A percentile compares a stretch with the other conserved stretches of the same genome.
These are phyloP conservation scores for Echinosophora koreensis DNA, from an alignment of 306 rosid genomes.

Conservation along the genomic window DNA sequence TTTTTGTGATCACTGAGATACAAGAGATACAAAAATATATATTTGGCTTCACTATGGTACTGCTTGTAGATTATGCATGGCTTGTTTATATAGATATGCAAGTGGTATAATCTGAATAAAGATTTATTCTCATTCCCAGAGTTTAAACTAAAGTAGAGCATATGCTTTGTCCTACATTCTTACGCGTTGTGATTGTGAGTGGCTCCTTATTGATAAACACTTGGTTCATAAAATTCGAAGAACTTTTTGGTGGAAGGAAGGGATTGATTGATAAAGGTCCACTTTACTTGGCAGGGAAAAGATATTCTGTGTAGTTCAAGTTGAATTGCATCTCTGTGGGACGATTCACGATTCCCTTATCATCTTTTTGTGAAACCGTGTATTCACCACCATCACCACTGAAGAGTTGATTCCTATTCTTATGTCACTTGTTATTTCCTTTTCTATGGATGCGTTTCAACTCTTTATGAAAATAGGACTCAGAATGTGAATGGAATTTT, in stretches of 20 bases:
- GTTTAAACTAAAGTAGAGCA: slow-evolving; percentile 23
- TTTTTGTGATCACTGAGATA: background rate
- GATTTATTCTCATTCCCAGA: slow-evolving; percentile 2
- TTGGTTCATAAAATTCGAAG: slow-evolving; percentile 22
- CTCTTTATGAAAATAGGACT: background rate
- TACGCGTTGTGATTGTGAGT: slow-evolving; percentile 10
- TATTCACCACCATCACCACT: slow-evolving; percentile 53
- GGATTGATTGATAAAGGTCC: slow-evolving; percentile 1
- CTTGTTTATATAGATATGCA: slow-evolving; percentile 46
- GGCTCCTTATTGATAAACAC: slow-evolving; percentile 5
- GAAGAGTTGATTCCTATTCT: slow-evolving; percentile 38
- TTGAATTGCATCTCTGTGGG: slow-evolving; percentile 12
- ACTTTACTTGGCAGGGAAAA: background rate
- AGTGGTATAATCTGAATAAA: slow-evolving; percentile 42
- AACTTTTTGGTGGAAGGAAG: background rate
- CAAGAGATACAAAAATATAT: background rate
- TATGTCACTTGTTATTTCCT: slow-evolving; percentile 3
- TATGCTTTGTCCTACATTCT: slow-evolving; percentile 38
- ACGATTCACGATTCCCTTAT: slow-evolving; percentile 6
- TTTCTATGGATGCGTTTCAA: background rate
- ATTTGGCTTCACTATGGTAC: background rate
- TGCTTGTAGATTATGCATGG: slow-evolving; percentile 12
- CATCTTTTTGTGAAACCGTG: slow-evolving; percentile 42
- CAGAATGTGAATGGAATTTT: background rate
- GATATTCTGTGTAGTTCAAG: slow-evolving; percentile 4